Percentiles rank a stretch among this genome's conserved stretches.
These are phyloP conservation scores for Metroxylon sagu DNA, from an alignment of 176 grass and related monocot species.

Conservation along the genomic window DNA sequence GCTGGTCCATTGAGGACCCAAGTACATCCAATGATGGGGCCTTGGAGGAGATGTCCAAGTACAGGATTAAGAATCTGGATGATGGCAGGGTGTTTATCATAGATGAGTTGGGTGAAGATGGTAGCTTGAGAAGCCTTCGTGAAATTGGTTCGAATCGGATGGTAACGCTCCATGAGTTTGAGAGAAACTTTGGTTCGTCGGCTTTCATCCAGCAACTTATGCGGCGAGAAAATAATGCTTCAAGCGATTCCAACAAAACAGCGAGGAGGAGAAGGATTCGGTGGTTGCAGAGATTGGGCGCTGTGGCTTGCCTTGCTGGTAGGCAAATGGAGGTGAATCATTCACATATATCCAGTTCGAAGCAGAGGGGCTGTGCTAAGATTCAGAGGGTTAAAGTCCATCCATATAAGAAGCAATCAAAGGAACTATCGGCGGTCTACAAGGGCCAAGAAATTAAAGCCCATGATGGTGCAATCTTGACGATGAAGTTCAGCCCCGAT, in stretches of 20 bases:
- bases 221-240: conserved; percentile 39
- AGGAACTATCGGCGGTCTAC: conserved; percentile 74
- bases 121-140: conserved; percentile 43
- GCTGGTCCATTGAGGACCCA: conserved; percentile 20
- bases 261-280: conserved; percentile 25
- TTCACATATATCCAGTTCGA: conserved; percentile 35
- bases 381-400: conserved; percentile 49
- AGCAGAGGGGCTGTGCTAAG: conserved; percentile 17
- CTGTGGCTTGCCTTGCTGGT: conserved; percentile 30
- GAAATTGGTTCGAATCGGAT: conserved; percentile 51
- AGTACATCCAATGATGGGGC: neutral
- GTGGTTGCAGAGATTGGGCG: conserved; percentile 69
- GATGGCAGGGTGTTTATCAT: conserved; percentile 59
- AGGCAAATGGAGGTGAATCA: conserved; percentile 20
- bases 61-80: conserved; percentile 71
- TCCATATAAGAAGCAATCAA: conserved; percentile 51
- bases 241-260: conserved; percentile 21
- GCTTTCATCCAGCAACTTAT: conserved; percentile 61
- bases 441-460: conserved; percentile 74
- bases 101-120: conserved; percentile 54
- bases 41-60: conserved; percentile 21
- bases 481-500: conserved; percentile 77
- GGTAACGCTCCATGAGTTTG: conserved; percentile 45
- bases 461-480: conserved; percentile 53
- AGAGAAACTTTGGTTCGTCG: conserved; percentile 47